These are phyloP conservation scores for Harringtonia aguacate DNA, from an alignment of 2,329 filamentous ascomycete genomes.

Conservation along the genomic window DNA sequence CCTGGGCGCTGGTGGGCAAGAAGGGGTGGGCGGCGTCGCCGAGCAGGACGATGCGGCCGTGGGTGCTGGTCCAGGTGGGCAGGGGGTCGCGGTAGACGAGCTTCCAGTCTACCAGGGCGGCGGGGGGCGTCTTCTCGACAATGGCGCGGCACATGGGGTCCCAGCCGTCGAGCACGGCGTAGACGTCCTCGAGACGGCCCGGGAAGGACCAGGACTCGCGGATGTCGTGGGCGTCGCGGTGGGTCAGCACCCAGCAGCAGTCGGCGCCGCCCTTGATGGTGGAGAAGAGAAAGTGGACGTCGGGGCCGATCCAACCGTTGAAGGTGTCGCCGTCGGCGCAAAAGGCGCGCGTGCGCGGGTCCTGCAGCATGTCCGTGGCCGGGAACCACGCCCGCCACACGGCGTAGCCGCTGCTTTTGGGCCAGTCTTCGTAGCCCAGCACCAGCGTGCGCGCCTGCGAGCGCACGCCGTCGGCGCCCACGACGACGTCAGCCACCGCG, in stretches of 20 bases:
- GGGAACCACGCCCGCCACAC: conserved; percentile 43
- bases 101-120: conserved; percentile 35
- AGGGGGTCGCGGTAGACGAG: conserved; percentile 37
- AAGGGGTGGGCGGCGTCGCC: conserved; percentile 41
- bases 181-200: conserved; percentile 39
- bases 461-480: conserved; percentile 44
- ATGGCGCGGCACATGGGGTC: conserved; percentile 36
- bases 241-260: conserved; percentile 49
- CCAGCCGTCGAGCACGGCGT: conserved; percentile 39
- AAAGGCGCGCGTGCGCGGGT: conserved; percentile 41
- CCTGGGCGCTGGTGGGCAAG: conserved; percentile 35
- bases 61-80: conserved; percentile 35
- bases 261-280: conserved; percentile 45
- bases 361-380: conserved; percentile 38
- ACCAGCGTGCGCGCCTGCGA: conserved; percentile 40
- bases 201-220: conserved; percentile 45
- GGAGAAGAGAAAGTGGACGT: conserved; percentile 46
- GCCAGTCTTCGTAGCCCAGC: conserved; percentile 38
- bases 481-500: conserved; percentile 36
- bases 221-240: conserved; percentile 41
- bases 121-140: conserved; percentile 30
- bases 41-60: conserved; percentile 31
- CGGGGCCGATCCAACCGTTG: conserved; percentile 47
- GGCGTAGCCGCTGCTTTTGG: conserved; percentile 39
- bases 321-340: conserved; percentile 47